Conservation (phyloP, 2,329 filamentous ascomycete species). For the Verticillium nonalfalfae region DNA sequence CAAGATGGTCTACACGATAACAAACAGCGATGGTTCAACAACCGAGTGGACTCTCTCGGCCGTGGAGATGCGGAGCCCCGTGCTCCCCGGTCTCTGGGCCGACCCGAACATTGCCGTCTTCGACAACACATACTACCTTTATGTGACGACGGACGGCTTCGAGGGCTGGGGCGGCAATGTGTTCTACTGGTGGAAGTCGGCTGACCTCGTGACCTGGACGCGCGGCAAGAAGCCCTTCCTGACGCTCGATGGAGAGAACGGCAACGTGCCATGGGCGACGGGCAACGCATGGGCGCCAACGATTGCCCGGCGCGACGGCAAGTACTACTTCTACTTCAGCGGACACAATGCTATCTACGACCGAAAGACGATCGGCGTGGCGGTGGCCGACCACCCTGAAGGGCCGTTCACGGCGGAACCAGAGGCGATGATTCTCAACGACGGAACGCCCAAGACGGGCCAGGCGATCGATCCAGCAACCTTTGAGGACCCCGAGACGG, state of each 20-base stretch:
- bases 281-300: conserved; percentile 65
- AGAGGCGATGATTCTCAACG: conserved; percentile 48
- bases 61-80: conserved; percentile 21
- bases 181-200: conserved; percentile 42
- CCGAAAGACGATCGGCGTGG: conserved; percentile 56
- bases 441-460: conserved; percentile 25
- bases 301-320: conserved; percentile 50
- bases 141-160: conserved; percentile 38
- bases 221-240: conserved; percentile 33
- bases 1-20: conserved; percentile 12
- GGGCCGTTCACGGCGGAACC: conserved; percentile 53
- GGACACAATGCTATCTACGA: conserved; percentile 46
- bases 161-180: conserved; percentile 35
- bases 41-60: conserved; percentile 11
- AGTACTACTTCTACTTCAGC: conserved; percentile 60
- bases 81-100: conserved; percentile 31
- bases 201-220: conserved; percentile 34
- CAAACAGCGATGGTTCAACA: neutral
- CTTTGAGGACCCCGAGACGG: conserved; percentile 52
- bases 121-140: conserved; percentile 37
- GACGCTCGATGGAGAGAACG: conserved; percentile 33
- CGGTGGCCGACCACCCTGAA: conserved; percentile 46
- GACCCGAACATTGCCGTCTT: conserved; percentile 41
- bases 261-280: conserved; percentile 56
- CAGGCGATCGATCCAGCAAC: conserved; percentile 55